phyloP scores from a whole-genome alignment of 2,329 filamentous ascomycete genomes.

The Lasiodiplodia theobromae region DNA sequence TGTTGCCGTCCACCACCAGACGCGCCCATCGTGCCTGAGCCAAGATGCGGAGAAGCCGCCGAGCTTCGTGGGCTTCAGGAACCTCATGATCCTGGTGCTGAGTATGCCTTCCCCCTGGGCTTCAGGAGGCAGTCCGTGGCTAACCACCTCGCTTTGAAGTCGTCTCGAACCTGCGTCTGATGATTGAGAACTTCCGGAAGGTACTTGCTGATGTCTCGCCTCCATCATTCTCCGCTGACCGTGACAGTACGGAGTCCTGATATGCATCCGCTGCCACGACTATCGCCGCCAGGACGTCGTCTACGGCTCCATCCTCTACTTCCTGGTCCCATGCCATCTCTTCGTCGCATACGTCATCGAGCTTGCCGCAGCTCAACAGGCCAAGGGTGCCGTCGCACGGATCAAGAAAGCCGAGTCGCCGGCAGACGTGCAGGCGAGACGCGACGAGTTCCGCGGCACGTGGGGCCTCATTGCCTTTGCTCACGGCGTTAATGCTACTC shows the following conservation, averaged over 20 bases:
- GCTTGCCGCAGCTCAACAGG: slow-evolving; percentile 79
- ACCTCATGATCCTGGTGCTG: slow-evolving; percentile 93
- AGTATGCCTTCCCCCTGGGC: slow-evolving; percentile 59
- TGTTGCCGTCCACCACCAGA: slow-evolving; percentile 78
- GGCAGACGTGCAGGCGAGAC: slow-evolving; percentile 64
- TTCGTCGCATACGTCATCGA: slow-evolving; percentile 92
- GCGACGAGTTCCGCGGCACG: slow-evolving; percentile 70
- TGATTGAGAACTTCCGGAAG: slow-evolving; percentile 98
- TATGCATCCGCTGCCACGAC: slow-evolving; percentile 89
- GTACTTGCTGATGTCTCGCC: slow-evolving; percentile 51
- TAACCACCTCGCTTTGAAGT: slow-evolving; percentile 60
- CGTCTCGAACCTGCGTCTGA: slow-evolving; percentile 88
- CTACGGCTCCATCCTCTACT: slow-evolving; percentile 79
- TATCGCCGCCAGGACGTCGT: slow-evolving; percentile 80
- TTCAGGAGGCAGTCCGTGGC: slow-evolving; percentile 22
- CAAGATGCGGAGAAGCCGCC: slow-evolving; percentile 77
- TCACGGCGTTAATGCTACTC: slow-evolving; percentile 82
- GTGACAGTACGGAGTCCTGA: slow-evolving; percentile 85
- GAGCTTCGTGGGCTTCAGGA: slow-evolving; percentile 92
- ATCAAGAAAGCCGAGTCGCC: slow-evolving; percentile 53
- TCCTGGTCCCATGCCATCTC: slow-evolving; percentile 88
- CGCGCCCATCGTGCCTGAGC: slow-evolving; percentile 81
- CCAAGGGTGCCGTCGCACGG: slow-evolving; percentile 70
- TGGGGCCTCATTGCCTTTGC: slow-evolving; percentile 83
- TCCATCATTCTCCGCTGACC: slow-evolving; percentile 31